Base-by-base conservation (phyloP, 169 alveolate species). In the Plasmodium coatneyi region DNA sequence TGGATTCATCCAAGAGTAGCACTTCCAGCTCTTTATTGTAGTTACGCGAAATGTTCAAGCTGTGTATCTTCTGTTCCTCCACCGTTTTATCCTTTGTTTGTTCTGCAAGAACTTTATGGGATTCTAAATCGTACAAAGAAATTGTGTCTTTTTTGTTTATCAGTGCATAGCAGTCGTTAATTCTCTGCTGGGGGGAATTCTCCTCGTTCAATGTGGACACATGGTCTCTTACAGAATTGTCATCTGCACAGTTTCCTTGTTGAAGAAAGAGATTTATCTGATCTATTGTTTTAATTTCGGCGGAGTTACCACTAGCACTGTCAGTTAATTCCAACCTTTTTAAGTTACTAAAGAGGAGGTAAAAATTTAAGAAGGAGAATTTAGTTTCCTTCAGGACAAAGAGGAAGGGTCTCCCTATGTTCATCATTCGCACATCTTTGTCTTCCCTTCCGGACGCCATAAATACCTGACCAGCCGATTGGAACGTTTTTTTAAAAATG, bases 401-500 rank as follows among this genome's bases (percentile, higher is more conserved):
- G 56, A 91, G 84, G 52, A 91, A 91, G 36, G 95, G 95, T 70
- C 95, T 80, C 22, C 95, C 95, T 70, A 81, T 70, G 82, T 70
- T 98, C 52, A 98, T 97, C 99, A 98, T 98, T 56, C 99, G 87
- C 1, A 97, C 99, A 93, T 98, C 99, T 41, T 97, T 90, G 83
- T 98, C 99, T 94, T 98, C 98, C 72, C 99, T 91, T n/a, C 99
- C 99, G 60, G 97, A 96, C 0, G 96, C 96, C 78, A 92, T 92
- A 79, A 92, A 92, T 34, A 93, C 92, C 41, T 76, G 14, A 4
- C 39, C 34, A 22, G 86, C 19, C 46, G 49, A 80, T 56, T 12
- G 46, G 39, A 91, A 91, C 9, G 83, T 25, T 30, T 81, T 91
- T 46, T 34, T 82, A 72, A 91, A 91, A 80, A 91, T 91, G 34